These are phyloP conservation scores for Fusarium brachygibbosum DNA, from an alignment of 2,329 filamentous ascomycete species.

Conservation along the genomic window DNA sequence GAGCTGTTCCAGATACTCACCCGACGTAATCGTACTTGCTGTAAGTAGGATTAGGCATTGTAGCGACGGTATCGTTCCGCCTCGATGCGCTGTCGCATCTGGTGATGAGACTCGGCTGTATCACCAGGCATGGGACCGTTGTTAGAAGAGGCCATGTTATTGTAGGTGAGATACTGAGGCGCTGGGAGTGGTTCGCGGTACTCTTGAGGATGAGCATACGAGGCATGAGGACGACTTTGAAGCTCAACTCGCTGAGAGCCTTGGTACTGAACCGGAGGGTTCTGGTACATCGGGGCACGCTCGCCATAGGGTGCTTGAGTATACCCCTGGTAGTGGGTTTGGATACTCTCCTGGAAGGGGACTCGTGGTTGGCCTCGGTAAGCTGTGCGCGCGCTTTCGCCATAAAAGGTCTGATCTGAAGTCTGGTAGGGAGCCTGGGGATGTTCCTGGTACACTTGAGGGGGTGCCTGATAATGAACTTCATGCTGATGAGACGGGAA, in stretches of 20 bases:
- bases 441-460: not conserved
- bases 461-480: not conserved
- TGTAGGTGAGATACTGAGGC: constrained; percentile 5
- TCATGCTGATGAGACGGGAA: not conserved
- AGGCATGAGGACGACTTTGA: constrained; percentile 3
- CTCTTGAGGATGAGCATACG: constrained; percentile 13
- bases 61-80: constrained; percentile 19
- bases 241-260: not conserved
- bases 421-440: not conserved
- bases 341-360: not conserved
- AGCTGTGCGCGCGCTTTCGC: not conserved
- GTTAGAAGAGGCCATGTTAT: not conserved
- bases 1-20: not conserved
- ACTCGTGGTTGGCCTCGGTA: not conserved
- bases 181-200: not conserved
- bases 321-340: not conserved
- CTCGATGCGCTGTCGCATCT: constrained; percentile 14
- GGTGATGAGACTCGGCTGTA: constrained; percentile 7
- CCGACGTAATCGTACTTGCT: not conserved
- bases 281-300: not conserved
- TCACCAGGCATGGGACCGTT: not conserved
- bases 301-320: not conserved
- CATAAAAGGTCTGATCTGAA: not conserved
- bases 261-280: not conserved
- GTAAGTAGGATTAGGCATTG: not conserved